A percentile compares a stretch with the other conserved stretches of the same genome.
Evolutionary conservation across 2,329 filamentous ascomycete species (phyloP).

Genomic region (Neofusicoccum sp.): DNA sequence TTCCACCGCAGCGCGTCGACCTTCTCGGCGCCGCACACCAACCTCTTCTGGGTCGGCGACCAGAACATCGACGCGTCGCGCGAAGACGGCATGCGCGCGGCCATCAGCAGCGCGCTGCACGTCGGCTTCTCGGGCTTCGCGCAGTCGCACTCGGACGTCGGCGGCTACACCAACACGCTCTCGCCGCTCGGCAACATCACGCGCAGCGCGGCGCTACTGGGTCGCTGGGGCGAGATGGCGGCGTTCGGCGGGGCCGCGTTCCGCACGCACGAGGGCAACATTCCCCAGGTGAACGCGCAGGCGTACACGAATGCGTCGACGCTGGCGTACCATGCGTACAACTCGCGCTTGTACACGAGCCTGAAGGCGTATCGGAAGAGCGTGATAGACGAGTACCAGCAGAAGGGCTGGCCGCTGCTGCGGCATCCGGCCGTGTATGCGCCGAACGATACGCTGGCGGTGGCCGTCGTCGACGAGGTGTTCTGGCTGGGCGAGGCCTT

Average conservation of each 20-base stretch:
- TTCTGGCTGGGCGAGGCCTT: constrained; percentile 29
- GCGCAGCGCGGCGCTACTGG: constrained; percentile 35
- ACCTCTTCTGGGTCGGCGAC: constrained; percentile 41
- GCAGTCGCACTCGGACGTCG: constrained; percentile 37
- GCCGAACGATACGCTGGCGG: constrained; percentile 23
- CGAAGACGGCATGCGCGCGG: constrained; percentile 38
- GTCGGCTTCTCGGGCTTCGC: constrained; percentile 38
- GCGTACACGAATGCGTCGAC: constrained; percentile 37
- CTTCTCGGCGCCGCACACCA: constrained; percentile 33
- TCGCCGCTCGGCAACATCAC: constrained; percentile 32
- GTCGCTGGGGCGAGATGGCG: constrained; percentile 38
- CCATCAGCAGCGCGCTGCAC: constrained; percentile 35
- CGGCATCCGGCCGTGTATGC: constrained; percentile 28
- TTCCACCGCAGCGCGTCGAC: constrained; percentile 38
- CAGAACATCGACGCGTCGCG: constrained; percentile 35
- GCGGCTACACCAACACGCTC: constrained; percentile 37
- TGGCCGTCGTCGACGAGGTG: constrained; percentile 28
- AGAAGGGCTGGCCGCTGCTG: constrained; percentile 30
- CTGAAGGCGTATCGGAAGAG: constrained; percentile 33
- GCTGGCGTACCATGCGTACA: constrained; percentile 37
- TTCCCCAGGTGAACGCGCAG: constrained; percentile 36
- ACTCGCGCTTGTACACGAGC: constrained; percentile 35
- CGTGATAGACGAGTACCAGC: constrained; percentile 28
- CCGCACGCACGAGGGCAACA: constrained; percentile 40
- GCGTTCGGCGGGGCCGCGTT: constrained; percentile 36